phyloP scores from a whole-genome alignment of 1,284 basidiomycete genomes.

The Ganoderma leucocontextum region DNA sequence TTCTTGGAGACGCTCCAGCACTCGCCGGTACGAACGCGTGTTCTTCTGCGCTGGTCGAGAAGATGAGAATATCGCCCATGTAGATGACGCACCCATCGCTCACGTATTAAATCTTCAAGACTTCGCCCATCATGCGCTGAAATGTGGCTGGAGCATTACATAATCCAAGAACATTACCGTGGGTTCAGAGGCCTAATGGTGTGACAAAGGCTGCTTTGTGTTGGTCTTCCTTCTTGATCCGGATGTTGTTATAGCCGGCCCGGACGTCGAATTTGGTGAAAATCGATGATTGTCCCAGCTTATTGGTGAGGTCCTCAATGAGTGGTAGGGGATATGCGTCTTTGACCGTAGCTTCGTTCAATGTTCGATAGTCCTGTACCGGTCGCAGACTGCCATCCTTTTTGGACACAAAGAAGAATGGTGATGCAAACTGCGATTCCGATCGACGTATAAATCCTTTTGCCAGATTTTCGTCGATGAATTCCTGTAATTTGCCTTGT shows the following conservation, averaged over 20 bases:
- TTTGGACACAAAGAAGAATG: conserved; percentile 48
- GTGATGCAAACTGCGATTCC: conserved; percentile 34
- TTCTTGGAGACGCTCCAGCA: not conserved
- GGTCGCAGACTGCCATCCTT: conserved; percentile 39
- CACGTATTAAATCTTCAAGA: conserved; percentile 2
- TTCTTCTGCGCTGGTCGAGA: not conserved
- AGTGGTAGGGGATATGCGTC: conserved; percentile 20
- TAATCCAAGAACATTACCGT: conserved; percentile 19
- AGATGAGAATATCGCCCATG: conserved; percentile 17
- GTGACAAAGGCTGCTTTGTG: conserved; percentile 16
- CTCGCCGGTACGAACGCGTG: not conserved
- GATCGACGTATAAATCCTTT: conserved; percentile 27
- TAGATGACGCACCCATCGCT: conserved; percentile 6
- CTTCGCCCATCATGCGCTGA: conserved; percentile 14
- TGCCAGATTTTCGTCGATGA: not conserved
- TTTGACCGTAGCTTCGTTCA: conserved; percentile 47
- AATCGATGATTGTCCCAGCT: conserved; percentile 7
- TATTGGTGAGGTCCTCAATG: not conserved
- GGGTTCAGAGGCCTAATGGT: conserved; percentile 12
- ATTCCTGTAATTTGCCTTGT: not conserved
- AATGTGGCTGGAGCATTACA: conserved; percentile 12
- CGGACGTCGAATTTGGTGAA: conserved; percentile 16
- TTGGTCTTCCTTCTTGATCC: conserved; percentile 15
- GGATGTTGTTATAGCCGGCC: conserved; percentile 18
- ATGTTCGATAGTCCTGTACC: conserved; percentile 14